phyloP scores from a whole-genome alignment of 2,329 filamentous ascomycete genomes.

The Coniochaeta sp. region DNA sequence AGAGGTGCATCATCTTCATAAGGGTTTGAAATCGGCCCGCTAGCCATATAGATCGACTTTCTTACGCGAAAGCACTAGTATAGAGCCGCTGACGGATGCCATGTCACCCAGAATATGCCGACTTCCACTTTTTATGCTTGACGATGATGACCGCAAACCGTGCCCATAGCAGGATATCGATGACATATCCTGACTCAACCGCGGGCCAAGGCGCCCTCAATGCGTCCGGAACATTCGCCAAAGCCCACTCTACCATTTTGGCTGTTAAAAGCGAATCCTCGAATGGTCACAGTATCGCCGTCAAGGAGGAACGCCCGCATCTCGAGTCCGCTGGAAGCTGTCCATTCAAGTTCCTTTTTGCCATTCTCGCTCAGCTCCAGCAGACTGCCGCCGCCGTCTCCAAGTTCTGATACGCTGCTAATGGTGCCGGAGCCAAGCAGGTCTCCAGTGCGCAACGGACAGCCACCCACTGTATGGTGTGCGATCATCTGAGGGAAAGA shows the following conservation, averaged over 20 bases:
- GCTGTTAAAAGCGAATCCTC: conserved; percentile 25
- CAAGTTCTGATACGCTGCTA: conserved; percentile 27
- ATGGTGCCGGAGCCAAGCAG: conserved; percentile 75
- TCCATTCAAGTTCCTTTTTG: conserved; percentile 26
- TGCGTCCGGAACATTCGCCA: conserved; percentile 26
- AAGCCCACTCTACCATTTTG: conserved; percentile 31
- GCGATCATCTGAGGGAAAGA: conserved; percentile 79
- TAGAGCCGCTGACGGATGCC: neutral
- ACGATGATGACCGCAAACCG: neutral
- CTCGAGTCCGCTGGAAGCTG: conserved; percentile 27
- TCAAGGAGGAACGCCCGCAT: conserved; percentile 35
- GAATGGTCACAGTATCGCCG: conserved; percentile 34
- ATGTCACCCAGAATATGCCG: neutral
- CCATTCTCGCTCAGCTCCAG: conserved; percentile 38
- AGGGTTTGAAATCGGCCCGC: too few relatives aligned
- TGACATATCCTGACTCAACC: neutral
- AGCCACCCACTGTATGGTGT: conserved; percentile 71
- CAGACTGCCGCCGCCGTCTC: conserved; percentile 30
- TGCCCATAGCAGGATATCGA: neutral
- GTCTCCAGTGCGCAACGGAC: conserved; percentile 66
- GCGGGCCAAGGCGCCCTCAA: conserved; percentile 2
- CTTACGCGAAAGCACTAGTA: too few relatives aligned
- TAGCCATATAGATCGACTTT: too few relatives aligned
- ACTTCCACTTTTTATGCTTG: neutral
- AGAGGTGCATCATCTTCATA: too few relatives aligned